Base-by-base conservation (phyloP, 116 monocot genomes). In the Iris pallida region DNA sequence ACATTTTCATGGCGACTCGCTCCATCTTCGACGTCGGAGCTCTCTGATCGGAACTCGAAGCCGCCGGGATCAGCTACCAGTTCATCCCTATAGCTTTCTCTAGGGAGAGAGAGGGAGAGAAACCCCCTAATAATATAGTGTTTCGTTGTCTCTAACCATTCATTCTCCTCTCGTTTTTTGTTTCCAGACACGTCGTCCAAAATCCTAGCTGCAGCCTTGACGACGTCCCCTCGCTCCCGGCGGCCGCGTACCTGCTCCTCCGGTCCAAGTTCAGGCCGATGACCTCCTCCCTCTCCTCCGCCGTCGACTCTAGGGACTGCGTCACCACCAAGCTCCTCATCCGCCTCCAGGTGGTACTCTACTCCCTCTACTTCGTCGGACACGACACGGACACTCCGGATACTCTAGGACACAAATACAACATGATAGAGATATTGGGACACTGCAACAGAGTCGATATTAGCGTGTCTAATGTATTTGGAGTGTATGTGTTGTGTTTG, bases 251-350 rank as follows among this genome's bases (percentile, higher is more conserved):
- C 76, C 63, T 80, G 4, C 43, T 98, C 43, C 88, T 98, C 40
- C 70, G 81, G 13, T 71, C 81, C 49, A 90, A 98, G 75, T 98
- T 98, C 80, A 80, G 75, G 18, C 20, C 82, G 42, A 76, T 82
- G 81, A 90, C 93, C 0, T 88, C 98, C 17, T 65, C 83, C 4
- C 69, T 98, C 30, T 73, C 80, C 13, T 85, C 98, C 15, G 76
- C 83, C 6, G 69, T 75, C 11, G 88, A 93, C 17, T 92, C 98
- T 41, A 78, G 43, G 59, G 90, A 98, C n/a, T 20, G 76, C 4
- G 76, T 77, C 81, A 93, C 93, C 59, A 98, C 93, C 45, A 98
- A 98, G 82, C 98, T 98, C 55, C 88, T 98, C 42, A 82, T 98
- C 63, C 73, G 79, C 68, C 81, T 98, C 20, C 93, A 98, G 92